Evolutionary conservation across 106 monocot species (phyloP), one percentile per base, ranked within the genome.

Genomic region (Dendrobium officinale): DNA sequence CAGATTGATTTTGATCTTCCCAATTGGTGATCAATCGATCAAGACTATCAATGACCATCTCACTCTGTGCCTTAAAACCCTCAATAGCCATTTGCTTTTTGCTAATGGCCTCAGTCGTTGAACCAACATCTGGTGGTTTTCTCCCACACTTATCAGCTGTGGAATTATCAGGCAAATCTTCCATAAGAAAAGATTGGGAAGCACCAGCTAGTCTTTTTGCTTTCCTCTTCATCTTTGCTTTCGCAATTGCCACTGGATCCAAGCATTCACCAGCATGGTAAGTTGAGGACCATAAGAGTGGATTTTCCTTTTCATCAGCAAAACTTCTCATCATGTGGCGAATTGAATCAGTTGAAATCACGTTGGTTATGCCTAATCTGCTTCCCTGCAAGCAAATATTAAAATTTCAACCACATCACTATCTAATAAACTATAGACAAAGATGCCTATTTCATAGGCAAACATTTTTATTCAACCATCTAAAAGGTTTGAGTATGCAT

Each of bases 261-360:
- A 92, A 76, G 75, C 75, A 83, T 73, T 92, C 92, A 72, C 92
- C 92, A 58, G 92, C 92, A 89, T 92, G 89, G 84, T 92, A 92
- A 31, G 92, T 92, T 75, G 92, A 92, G 4, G 92, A 80, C 92
- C 92, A 92, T 4, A 92, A 80, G 40, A 92, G 85, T 8, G 89
- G 92, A 66, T 89, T 92, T 77, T 92, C 75, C 22, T 87, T 87
- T 84, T 87, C 89, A 87, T 82, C 85, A 26, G 84, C 83, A 76
- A 89, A 92, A 70, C 92, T 92, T 55, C 92, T 83, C 89, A 89
- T 92, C 92, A 92, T 92, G 81, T 92, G 92, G 20, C 92, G 83
- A 59, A 92, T 92, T 70, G 92, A 92, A 79, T 92, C 92, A 16
- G 92, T 92, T 42, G 92, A 89, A 51, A 89, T 66, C 17, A 92